These are phyloP conservation scores for Parmales sp. DNA, from an alignment of 108 stramenopile species.

Conservation along the genomic window DNA sequence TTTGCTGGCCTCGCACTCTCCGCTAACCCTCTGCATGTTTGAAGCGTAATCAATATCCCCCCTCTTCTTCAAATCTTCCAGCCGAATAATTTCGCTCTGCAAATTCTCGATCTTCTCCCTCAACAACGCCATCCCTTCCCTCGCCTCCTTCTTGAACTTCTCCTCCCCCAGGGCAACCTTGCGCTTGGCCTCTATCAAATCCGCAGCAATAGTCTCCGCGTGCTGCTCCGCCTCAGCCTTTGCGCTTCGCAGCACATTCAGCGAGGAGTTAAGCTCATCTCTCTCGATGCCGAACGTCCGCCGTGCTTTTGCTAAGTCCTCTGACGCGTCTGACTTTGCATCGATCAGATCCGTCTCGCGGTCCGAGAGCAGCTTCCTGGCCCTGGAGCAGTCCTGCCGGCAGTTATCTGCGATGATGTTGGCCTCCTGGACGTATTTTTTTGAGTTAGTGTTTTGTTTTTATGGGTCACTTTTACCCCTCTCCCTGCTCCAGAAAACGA, in stretches of 20 bases:
- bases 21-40: constrained; percentile 4
- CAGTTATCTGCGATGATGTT: not conserved
- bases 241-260: constrained; percentile 17
- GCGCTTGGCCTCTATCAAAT: constrained; percentile 19
- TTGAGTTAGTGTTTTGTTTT: too few species aligned
- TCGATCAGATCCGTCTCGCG: constrained; percentile 3
- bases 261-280: constrained; percentile 25
- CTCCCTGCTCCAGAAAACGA: too few species aligned
- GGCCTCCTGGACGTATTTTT: too few species aligned
- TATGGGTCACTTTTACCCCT: too few species aligned
- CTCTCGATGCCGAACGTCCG: constrained; percentile 23
- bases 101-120: constrained; percentile 4
- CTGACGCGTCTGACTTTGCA: not conserved
- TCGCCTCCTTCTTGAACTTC: constrained; percentile 18
- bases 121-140: constrained; percentile 17
- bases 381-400: not conserved
- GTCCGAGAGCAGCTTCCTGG: constrained; percentile 7
- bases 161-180: constrained; percentile 5
- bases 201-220: not conserved
- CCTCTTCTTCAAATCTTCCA: constrained; percentile 10
- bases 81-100: constrained; percentile 1
- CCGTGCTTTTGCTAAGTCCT: constrained; percentile 9
- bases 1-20: constrained; percentile 19
- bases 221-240: constrained; percentile 23
- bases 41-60: constrained; percentile 6